These are phyloP conservation scores for Nakaseomyces uthaithaninus DNA, from an alignment of 1,139 yeast species.

Conservation along the genomic window DNA sequence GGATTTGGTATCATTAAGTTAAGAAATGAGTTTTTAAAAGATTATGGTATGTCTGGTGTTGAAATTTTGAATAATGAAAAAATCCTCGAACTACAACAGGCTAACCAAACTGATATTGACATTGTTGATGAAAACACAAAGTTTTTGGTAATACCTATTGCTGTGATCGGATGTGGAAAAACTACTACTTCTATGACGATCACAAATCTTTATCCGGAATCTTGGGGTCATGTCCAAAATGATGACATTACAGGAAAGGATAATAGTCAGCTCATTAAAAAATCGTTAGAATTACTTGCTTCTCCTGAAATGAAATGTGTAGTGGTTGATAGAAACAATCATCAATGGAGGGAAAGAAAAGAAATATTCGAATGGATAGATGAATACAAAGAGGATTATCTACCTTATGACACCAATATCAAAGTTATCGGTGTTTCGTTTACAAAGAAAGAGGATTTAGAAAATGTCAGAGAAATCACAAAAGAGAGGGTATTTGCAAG, in stretches of 20 bases:
- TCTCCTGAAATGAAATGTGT: constrained; percentile 40
- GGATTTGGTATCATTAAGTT: constrained; percentile 72
- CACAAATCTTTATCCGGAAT: constrained; percentile 42
- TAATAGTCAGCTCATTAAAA: constrained; percentile 45
- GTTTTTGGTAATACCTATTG: constrained; percentile 69
- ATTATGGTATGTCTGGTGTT: constrained; percentile 40
- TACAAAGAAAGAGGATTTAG: constrained; percentile 36
- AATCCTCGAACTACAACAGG: constrained; percentile 30
- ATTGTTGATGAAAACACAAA: constrained; percentile 35
- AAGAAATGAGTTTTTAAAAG: constrained; percentile 50
- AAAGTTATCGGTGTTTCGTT: constrained; percentile 65
- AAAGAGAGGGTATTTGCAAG: constrained; percentile 51
- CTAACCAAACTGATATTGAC: constrained; percentile 28
- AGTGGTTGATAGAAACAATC: constrained; percentile 78
- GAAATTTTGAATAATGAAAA: constrained; percentile 38
- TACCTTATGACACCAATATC: constrained; percentile 34
- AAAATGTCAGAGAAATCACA: constrained; percentile 39
- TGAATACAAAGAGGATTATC: constrained; percentile 35
- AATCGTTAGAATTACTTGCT: constrained; percentile 39
- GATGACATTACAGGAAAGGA: constrained; percentile 55
- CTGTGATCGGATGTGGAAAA: constrained; percentile 94
- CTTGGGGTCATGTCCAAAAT: constrained; percentile 77
- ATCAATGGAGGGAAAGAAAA: constrained; percentile 57
- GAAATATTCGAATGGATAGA: constrained; percentile 54
- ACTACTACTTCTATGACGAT: constrained; percentile 71